phyloP scores from a whole-genome alignment of 352 stramenopile genomes.

The Globisporangium iwayamae region DNA sequence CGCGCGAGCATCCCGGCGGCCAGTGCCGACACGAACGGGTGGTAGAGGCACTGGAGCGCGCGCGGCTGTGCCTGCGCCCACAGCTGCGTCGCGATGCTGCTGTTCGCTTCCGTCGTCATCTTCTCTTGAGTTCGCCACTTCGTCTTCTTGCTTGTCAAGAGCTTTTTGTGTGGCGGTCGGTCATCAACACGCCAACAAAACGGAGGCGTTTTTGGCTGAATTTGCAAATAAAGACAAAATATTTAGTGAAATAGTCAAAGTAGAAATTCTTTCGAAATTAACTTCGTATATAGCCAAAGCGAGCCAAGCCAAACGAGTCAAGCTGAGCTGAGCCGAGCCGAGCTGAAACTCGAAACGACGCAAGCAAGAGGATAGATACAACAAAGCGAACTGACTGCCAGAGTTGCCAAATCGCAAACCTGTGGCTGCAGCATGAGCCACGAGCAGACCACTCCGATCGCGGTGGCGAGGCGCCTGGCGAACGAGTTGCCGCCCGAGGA shows the following conservation, averaged over 20 bases:
- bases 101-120: not conserved
- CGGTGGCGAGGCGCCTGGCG: conserved; percentile 36
- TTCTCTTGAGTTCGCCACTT: not conserved
- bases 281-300: not conserved
- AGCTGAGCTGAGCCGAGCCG: not conserved
- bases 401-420: not conserved
- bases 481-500: conserved; percentile 52
- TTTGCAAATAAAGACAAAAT: not conserved
- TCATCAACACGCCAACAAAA: not conserved
- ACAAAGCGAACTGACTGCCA: too few relatives aligned
- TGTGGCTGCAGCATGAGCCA: not conserved
- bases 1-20: conserved; percentile 27
- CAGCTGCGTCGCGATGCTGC: conserved; percentile 21
- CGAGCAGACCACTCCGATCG: conserved; percentile 1
- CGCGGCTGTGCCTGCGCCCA: conserved; percentile 30
- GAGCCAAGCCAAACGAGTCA: not conserved
- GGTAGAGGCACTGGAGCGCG: conserved; percentile 41
- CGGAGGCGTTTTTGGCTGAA: too few relatives aligned
- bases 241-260: too few relatives aligned
- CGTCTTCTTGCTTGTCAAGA: not conserved
- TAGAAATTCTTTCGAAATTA: too few relatives aligned
- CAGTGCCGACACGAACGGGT: conserved; percentile 46
- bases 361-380: too few relatives aligned
- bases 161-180: not conserved
- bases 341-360: conserved; percentile 10